These are phyloP conservation scores for Plantago coronopus DNA, from an alignment of 305 asterid genomes.

Conservation along the genomic window DNA sequence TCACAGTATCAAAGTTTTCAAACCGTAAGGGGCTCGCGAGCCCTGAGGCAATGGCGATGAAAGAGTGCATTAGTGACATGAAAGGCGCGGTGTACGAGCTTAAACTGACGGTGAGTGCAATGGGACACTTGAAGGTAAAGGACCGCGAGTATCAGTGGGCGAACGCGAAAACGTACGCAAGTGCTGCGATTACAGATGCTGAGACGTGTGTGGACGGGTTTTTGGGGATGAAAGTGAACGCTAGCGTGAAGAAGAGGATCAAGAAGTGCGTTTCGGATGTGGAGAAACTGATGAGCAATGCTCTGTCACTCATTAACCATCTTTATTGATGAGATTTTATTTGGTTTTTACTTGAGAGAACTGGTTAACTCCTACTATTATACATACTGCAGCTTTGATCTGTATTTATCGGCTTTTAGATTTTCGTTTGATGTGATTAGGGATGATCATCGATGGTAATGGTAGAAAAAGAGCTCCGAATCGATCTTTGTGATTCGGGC, in stretches of 20 bases:
- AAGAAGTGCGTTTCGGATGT: constrained; percentile 23
- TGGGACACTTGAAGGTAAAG: constrained; percentile 32
- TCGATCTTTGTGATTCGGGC: no score
- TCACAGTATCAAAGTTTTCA: constrained; percentile 24
- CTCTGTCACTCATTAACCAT: constrained; percentile 60
- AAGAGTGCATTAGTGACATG: constrained; percentile 53
- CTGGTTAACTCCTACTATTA: not conserved
- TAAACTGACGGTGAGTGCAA: constrained; percentile 36
- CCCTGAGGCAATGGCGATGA: constrained; percentile 36
- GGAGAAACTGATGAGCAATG: constrained; percentile 48
- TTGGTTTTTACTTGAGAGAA: not conserved
- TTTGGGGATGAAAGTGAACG: constrained; percentile 29
- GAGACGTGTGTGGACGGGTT: constrained; percentile 67
- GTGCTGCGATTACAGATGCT: constrained; percentile 73
- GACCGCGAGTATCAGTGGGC: constrained; percentile 62
- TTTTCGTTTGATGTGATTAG: no score
- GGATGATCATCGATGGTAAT: no score
- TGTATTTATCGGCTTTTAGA: no score
- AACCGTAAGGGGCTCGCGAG: constrained; percentile 26
- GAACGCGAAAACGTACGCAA: constrained; percentile 68
- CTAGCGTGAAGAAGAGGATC: constrained; percentile 34
- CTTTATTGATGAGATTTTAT: constrained; percentile 38
- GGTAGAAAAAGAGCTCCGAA: no score
- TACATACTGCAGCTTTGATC: no score
- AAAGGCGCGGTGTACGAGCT: constrained; percentile 53